A percentile compares a stretch with the other conserved stretches of the same genome.
These are phyloP conservation scores for Lactarius sp. DNA, from an alignment of 768 basidiomycete genomes.

Conservation along the genomic window DNA sequence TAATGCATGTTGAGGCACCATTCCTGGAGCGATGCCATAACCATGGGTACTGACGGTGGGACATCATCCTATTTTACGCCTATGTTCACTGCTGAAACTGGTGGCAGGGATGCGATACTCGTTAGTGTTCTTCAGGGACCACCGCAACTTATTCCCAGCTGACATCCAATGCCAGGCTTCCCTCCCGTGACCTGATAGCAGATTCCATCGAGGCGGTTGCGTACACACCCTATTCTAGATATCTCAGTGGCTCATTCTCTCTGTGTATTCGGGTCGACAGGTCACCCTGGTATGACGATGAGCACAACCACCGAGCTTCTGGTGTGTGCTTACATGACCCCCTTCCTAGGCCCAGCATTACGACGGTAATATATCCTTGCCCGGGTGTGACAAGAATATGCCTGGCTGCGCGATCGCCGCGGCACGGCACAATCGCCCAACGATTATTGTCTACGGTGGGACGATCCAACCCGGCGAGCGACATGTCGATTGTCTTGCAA, in stretches of 20 bases:
- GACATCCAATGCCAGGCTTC: constrained; percentile 46
- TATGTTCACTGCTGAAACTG: constrained; percentile 4
- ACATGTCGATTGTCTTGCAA: constrained; percentile 73
- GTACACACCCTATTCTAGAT: constrained; percentile 18
- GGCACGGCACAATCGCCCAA: constrained; percentile 80
- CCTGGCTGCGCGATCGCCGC: constrained; percentile 86
- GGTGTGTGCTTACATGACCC: background rate
- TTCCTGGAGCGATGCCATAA: constrained; percentile 66
- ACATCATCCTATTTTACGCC: background rate
- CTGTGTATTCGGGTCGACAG: constrained; percentile 29
- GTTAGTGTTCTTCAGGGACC: constrained; percentile 39
- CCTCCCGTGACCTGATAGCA: constrained; percentile 84
- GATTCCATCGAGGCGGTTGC: constrained; percentile 80
- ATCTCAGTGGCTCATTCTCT: background rate
- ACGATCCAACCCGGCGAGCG: constrained; percentile 75
- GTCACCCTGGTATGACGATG: constrained; percentile 46
- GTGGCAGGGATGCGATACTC: constrained; percentile 78
- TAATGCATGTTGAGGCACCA: background rate
- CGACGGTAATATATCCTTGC: constrained; percentile 81
- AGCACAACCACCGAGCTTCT: background rate
- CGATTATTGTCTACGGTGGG: constrained; percentile 81
- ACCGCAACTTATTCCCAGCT: background rate
- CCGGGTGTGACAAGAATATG: constrained; percentile 93
- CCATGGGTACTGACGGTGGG: constrained; percentile 83
- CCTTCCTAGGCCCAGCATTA: constrained; percentile 71